Percentiles rank a stretch among this genome's conserved stretches.
These are phyloP conservation scores for Phytophthora citricola DNA, from an alignment of 352 stramenopile genomes.

Conservation along the genomic window DNA sequence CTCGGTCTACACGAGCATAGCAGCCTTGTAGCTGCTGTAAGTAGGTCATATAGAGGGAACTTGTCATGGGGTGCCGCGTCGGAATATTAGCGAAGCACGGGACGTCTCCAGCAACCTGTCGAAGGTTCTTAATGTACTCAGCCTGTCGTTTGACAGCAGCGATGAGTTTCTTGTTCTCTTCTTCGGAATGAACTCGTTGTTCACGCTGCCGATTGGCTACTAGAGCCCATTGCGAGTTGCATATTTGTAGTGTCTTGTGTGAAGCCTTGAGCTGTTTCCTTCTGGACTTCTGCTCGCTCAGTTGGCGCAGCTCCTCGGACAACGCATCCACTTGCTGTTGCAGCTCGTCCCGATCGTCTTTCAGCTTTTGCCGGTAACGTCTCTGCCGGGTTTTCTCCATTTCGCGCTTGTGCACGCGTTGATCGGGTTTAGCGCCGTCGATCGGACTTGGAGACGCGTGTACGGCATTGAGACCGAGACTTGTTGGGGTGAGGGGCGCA, in stretches of 20 bases:
- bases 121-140: constrained; percentile 15
- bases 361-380: constrained; percentile 26
- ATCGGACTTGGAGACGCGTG: background rate
- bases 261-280: background rate
- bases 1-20: background rate
- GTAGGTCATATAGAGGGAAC: background rate
- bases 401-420: constrained; percentile 1
- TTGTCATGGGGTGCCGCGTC: background rate
- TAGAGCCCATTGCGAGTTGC: background rate
- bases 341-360: constrained; percentile 14
- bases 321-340: constrained; percentile 21
- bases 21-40: background rate
- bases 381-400: constrained; percentile 24
- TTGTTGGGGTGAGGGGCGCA: background rate
- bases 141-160: constrained; percentile 20
- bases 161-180: constrained; percentile 14
- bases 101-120: background rate
- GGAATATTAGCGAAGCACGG: background rate
- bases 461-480: background rate
- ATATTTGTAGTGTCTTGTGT: background rate
- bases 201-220: constrained; percentile 3
- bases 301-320: background rate
- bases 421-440: background rate
- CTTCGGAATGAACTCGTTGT: constrained; percentile 13
- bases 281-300: constrained; percentile 7